phyloP scores from a whole-genome alignment of 768 basidiomycete genomes.

The Podaxis rugospora region DNA sequence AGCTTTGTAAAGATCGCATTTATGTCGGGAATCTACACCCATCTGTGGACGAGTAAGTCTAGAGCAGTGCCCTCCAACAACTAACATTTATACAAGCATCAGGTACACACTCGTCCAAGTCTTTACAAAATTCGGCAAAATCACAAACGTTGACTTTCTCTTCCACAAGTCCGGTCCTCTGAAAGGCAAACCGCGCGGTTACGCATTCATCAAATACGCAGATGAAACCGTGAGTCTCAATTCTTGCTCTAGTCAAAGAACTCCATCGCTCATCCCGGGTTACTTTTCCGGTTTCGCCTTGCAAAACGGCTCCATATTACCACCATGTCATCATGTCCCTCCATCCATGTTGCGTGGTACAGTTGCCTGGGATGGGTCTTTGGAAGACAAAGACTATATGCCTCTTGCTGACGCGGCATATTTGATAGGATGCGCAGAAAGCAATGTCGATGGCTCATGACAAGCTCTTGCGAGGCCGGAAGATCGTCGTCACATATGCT shows the following conservation, averaged over 20 bases:
- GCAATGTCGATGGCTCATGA: conserved; percentile 73
- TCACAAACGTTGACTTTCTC: conserved; percentile 89
- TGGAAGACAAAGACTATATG: neutral
- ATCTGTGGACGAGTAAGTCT: conserved; percentile 77
- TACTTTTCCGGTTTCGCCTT: conserved; percentile 20
- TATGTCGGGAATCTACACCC: conserved; percentile 90
- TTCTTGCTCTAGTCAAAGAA: conserved; percentile 11
- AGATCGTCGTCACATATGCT: conserved; percentile 87
- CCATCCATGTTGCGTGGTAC: neutral
- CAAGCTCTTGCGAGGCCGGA: conserved; percentile 81
- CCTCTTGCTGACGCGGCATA: neutral
- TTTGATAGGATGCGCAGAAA: conserved; percentile 74
- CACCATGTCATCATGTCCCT: neutral
- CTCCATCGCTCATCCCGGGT: conserved; percentile 11
- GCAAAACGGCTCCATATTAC: neutral
- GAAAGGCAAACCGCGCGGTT: conserved; percentile 93
- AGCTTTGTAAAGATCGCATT: conserved; percentile 63
- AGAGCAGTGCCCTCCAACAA: neutral
- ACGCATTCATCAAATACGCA: conserved; percentile 88
- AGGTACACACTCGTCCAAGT: conserved; percentile 88
- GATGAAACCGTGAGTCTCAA: conserved; percentile 67
- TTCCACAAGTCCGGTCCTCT: conserved; percentile 90
- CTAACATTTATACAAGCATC: neutral
- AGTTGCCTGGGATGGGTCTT: neutral
- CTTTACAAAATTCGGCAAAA: conserved; percentile 89